Conservation (phyloP, 2,329 filamentous ascomycete genomes). For the Sporothrix pallida region DNA sequence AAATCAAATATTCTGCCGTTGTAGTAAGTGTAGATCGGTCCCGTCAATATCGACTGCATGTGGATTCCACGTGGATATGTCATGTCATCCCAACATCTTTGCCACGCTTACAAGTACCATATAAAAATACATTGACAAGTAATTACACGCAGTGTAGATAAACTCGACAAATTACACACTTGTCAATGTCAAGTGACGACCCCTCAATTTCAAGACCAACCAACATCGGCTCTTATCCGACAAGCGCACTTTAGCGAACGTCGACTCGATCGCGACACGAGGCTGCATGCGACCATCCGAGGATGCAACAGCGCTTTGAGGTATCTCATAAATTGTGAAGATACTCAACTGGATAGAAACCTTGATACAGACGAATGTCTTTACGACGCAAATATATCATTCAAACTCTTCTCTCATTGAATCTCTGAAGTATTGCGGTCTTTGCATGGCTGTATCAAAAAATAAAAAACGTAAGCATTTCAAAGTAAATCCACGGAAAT, state of each 20-base stretch:
- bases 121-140: not conserved
- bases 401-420: not conserved
- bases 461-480: too few relatives aligned
- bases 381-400: not conserved
- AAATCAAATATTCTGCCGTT: not conserved
- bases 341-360: too few relatives aligned
- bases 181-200: not conserved
- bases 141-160: not conserved
- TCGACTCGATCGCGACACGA: slow-evolving; percentile 5
- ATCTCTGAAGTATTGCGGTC: not conserved
- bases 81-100: not conserved
- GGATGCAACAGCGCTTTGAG: not conserved
- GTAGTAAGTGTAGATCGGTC: slow-evolving; percentile 9
- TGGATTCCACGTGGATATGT: slow-evolving; percentile 11
- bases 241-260: not conserved
- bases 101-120: not conserved
- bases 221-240: not conserved
- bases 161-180: not conserved
- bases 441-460: too few relatives aligned
- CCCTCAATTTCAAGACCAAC: not conserved
- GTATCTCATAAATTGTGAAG: too few relatives aligned
- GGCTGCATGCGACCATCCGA: slow-evolving; percentile 4
- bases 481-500: not conserved
- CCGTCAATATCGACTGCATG: not conserved
- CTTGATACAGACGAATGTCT: not conserved